Base-by-base conservation (phyloP, 2,329 filamentous ascomycete species). In the Aspergillus sclerotialis region DNA sequence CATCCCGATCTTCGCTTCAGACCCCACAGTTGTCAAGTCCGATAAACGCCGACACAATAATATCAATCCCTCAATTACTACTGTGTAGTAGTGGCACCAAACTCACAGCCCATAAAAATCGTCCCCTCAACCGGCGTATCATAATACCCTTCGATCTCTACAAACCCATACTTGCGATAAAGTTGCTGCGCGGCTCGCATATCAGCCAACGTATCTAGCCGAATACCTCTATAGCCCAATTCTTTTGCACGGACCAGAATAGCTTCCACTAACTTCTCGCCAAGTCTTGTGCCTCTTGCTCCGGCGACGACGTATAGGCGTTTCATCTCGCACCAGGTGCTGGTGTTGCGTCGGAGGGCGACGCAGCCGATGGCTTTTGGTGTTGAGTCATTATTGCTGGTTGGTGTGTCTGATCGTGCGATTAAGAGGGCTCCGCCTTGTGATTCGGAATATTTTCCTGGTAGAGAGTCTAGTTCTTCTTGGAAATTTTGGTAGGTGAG, bases 401-500 rank as follows among this genome's bases (percentile, higher is more conserved):
- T 29, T 13, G 13, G 7, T 30, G 5, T 30, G 13, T 30, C 30
- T 9, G 25, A 33, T 16, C 50, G 49, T 16, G 72, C 72, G 3
- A 78, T 61, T 13, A 75, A 61, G 0, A 78, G 50, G 14, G 63
- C 60, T 2, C 73, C 75, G 4, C 56, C 58, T 3, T 61, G 57
- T 2, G 59, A 53, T 4, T 58, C 50, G 0, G 63, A 52, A 49
- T 79, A 79, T 48, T 70, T 70, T 2, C 74, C 75, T 0, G 76
- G 75, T 11, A 80, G 55, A 7, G 52, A 58, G 5, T 63, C 56
- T 13, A 80, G 58, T 49, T 80, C 76, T 7, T 60, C 48, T 7
- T 62, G 48, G 53, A 77, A 79, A 39, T 65, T 60, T 51, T 80
- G 75, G 47, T 75, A 80, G 8, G 64, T 61, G 23, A 79, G 70